Evolutionary conservation across 176 grass and related monocot species (phyloP), one percentile per base, ranked within the genome.

Genomic region (Carex cristatella): DNA sequence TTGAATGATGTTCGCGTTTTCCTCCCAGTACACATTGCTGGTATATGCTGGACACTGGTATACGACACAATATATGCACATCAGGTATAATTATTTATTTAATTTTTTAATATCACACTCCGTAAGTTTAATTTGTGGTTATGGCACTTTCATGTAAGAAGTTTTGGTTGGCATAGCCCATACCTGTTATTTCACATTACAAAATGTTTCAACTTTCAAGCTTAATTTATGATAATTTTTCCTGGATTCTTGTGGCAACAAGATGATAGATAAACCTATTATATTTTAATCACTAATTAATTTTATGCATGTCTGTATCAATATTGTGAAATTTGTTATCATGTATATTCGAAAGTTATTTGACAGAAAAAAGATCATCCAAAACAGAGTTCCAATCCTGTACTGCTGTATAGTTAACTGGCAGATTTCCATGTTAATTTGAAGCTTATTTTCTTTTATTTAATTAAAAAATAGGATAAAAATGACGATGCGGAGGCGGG

Each of bases 401-500:
- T 38, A 38, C 12, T 62, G 60, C 5, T 69, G 40, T 18, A 16
- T 38, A 40, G 33, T 40, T 12, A 40, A 68, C 5, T 58, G 27
- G 16, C 12, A 27, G n/a, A 62, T 10, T 62, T 54, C 15, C 48
- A n/a, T 48, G 7, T 72, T 44, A 9, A 71, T 42, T 44, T 71
- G 2, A 72, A 23, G 16, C 33, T 0, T 40, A 40, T 69, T 38
- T 18, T 32, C 35, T 14, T 1, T 55, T 10, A 37, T 56, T 56
- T 35, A n/a, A 70, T 8, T 40, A 44, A 84, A 37, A 38, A 59
- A 23, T 46, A 90, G 89, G 89, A 87, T 78, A 90, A 85, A 60
- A 66, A 81, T 16, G 81, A 90, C 30, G 89, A 90, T 59, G 28
- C 73, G 23, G 74, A 87, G 74, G 85, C 84, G 1, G 89, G 89